Conservation (phyloP, 345 rosid species). For the Cardamine occulta region DNA sequence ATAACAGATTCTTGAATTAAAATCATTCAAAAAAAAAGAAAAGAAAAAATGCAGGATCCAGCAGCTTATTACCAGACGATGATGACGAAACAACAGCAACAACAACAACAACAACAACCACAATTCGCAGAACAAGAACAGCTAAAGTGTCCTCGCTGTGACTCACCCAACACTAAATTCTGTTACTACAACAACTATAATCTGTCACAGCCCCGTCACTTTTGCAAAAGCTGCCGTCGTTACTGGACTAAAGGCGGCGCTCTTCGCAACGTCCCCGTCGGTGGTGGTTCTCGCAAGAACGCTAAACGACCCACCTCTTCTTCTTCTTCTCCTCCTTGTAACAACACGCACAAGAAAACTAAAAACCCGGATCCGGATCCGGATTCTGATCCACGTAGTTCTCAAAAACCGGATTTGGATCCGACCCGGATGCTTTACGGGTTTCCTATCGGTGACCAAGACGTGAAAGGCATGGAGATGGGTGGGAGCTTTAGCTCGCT, state of each 20-base stretch:
- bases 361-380: conserved; percentile 44
- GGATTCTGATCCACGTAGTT: conserved; percentile 17
- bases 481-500: conserved; percentile 44
- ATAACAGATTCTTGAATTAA: neutral
- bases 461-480: conserved; percentile 42
- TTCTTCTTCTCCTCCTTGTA: conserved; percentile 14
- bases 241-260: conserved; percentile 49
- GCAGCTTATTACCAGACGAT: conserved; percentile 44
- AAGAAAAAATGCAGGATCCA: conserved; percentile 45
- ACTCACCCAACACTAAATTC: conserved; percentile 45
- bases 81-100: conserved; percentile 42
- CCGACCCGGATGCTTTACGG: conserved; percentile 47
- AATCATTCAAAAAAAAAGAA: neutral
- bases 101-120: conserved; percentile 8
- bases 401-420: conserved; percentile 22
- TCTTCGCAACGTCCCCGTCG: conserved; percentile 46
- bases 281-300: conserved; percentile 46
- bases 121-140: conserved; percentile 43
- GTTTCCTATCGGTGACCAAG: conserved; percentile 45
- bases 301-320: conserved; percentile 32
- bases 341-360: conserved; percentile 33
- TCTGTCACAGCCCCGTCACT: conserved; percentile 48
- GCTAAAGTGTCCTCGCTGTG: conserved; percentile 48
- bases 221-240: conserved; percentile 48
- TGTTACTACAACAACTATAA: conserved; percentile 49